Evolutionary conservation across 1,284 basidiomycete genomes (phyloP).

Genomic region (Vanrija pseudolonga): DNA sequence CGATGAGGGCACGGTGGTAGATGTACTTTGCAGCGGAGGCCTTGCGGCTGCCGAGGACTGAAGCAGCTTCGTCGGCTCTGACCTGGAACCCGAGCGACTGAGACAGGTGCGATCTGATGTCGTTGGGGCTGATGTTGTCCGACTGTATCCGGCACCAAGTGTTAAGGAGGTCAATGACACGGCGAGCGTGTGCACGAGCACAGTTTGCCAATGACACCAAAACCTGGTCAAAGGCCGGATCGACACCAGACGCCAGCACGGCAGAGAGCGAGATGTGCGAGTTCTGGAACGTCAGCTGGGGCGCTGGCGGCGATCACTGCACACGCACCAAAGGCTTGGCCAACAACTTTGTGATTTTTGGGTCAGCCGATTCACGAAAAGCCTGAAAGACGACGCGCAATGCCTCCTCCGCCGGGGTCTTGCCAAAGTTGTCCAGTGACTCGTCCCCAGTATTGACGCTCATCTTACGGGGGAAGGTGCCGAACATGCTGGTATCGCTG

Average conservation of each 20-base stretch:
- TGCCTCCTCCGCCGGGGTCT: constrained; percentile 78
- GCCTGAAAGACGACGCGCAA: constrained; percentile 79
- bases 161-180: constrained; percentile 80
- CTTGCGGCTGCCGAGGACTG: constrained; percentile 67
- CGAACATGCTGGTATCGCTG: constrained; percentile 39
- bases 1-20: constrained; percentile 78
- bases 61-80: constrained; percentile 55
- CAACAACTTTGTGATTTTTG: constrained; percentile 69
- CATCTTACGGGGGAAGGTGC: constrained; percentile 21
- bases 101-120: constrained; percentile 37
- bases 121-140: constrained; percentile 58
- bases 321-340: constrained; percentile 62
- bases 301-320: neutral
- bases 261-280: constrained; percentile 63
- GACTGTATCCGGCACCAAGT: constrained; percentile 78
- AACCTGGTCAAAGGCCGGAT: constrained; percentile 73
- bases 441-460: constrained; percentile 30
- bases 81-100: constrained; percentile 38
- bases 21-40: constrained; percentile 76
- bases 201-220: constrained; percentile 80
- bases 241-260: constrained; percentile 66
- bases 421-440: constrained; percentile 23
- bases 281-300: constrained; percentile 55
- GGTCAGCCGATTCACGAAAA: constrained; percentile 72
- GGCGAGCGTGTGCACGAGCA: constrained; percentile 75